A percentile compares a stretch with the other conserved stretches of the same genome.
These are phyloP conservation scores for Tulasnella sp. DNA, from an alignment of 768 basidiomycete species.

Conservation along the genomic window DNA sequence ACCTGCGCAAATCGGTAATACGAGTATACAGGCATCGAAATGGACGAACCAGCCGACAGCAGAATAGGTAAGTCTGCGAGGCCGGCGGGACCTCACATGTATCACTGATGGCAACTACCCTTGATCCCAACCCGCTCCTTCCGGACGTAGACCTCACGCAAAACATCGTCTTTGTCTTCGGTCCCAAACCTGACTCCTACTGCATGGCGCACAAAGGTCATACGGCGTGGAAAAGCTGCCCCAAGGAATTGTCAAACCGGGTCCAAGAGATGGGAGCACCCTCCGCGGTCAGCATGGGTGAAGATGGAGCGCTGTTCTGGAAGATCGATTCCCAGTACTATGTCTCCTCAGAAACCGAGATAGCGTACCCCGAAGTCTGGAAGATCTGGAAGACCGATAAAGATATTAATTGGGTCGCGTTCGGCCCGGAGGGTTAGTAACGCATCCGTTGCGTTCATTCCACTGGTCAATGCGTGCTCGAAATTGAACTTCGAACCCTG, in stretches of 20 bases:
- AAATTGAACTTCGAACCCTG: not conserved
- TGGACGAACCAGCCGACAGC: slow-evolving; percentile 8
- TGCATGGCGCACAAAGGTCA: slow-evolving; percentile 9
- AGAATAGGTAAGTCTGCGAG: not conserved
- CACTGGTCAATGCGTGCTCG: not conserved
- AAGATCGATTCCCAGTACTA: not conserved
- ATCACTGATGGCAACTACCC: not conserved
- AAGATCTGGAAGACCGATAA: slow-evolving; percentile 7
- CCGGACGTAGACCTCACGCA: not conserved
- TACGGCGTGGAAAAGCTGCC: not conserved
- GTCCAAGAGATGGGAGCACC: not conserved
- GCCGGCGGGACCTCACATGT: not conserved
- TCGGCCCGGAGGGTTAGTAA: not conserved
- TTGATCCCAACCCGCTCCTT: not conserved
- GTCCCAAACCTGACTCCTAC: not conserved
- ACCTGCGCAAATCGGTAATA: not conserved
- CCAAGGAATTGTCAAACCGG: not conserved
- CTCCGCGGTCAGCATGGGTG: not conserved
- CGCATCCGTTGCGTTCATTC: not conserved
- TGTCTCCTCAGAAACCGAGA: not conserved
- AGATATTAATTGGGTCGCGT: slow-evolving; percentile 15
- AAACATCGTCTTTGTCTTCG: slow-evolving; percentile 18
- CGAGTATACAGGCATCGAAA: not conserved
- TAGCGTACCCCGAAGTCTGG: slow-evolving; percentile 20
- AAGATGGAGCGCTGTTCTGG: slow-evolving; percentile 24